Conservation (phyloP, 1,284 basidiomycete species). For the Sphagnurus paluster region DNA sequence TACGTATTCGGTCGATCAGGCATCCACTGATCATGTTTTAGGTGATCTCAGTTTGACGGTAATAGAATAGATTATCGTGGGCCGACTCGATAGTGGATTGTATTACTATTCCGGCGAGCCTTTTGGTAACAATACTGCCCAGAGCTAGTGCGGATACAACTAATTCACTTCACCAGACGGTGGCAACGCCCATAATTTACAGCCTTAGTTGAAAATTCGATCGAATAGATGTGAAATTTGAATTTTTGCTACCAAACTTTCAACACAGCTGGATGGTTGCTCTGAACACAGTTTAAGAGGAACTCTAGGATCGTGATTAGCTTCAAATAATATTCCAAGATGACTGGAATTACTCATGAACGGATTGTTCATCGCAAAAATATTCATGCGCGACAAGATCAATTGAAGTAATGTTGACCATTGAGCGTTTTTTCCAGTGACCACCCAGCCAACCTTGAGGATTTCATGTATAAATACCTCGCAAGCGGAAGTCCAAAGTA, state of each 20-base stretch:
- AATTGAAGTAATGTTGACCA: slow-evolving; percentile 14
- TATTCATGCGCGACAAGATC: slow-evolving; percentile 17
- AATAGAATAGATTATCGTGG: no score
- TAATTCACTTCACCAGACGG: no score
- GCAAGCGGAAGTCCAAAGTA: slow-evolving; percentile 18
- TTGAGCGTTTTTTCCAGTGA: slow-evolving; percentile 7
- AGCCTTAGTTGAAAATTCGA: no score
- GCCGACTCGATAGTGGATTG: no score
- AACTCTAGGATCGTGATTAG: slow-evolving; percentile 10
- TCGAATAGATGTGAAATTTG: no score
- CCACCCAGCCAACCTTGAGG: slow-evolving; percentile 3
- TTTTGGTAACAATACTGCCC: no score
- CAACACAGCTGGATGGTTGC: slow-evolving; percentile 12
- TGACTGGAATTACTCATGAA: slow-evolving; percentile 16
- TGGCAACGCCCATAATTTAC: no score
- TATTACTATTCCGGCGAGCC: no score
- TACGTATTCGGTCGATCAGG: no score
- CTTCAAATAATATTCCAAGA: background rate
- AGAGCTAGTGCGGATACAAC: no score
- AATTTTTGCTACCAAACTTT: slow-evolving; percentile 16
- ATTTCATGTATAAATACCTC: slow-evolving; percentile 20
- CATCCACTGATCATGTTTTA: no score
- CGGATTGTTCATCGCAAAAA: slow-evolving; percentile 14
- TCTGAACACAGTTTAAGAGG: slow-evolving; percentile 17
- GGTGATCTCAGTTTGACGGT: no score